A percentile compares a stretch with the other conserved stretches of the same genome.
These are phyloP conservation scores for Sporothrix brunneoviolacea DNA, from an alignment of 2,329 filamentous ascomycete species.

Conservation along the genomic window DNA sequence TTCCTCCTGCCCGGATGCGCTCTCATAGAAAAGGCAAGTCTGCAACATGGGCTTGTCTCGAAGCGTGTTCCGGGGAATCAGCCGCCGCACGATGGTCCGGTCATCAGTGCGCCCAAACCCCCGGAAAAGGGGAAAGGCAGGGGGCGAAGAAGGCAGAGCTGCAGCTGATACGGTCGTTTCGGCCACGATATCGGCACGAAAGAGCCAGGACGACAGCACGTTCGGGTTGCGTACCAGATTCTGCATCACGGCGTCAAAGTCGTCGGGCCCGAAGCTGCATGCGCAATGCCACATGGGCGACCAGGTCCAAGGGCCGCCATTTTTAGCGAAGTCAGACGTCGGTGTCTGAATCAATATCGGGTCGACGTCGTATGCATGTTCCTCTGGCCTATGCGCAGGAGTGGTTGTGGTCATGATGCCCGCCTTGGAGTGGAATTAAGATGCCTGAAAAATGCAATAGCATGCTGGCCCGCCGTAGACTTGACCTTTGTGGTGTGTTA, in stretches of 20 bases:
- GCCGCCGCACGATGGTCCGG: conserved; percentile 63
- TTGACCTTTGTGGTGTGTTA: too few species aligned
- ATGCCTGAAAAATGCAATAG: too few species aligned
- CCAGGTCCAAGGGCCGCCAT: conserved; percentile 33
- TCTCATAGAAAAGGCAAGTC: conserved; percentile 67
- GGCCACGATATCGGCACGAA: conserved; percentile 68
- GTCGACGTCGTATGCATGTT: conserved; percentile 13
- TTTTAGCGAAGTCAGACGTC: neutral
- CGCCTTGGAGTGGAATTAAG: neutral
- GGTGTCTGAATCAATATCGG: conserved; percentile 13
- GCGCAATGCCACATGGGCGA: conserved; percentile 46
- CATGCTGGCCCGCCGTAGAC: too few species aligned
- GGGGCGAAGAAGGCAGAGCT: neutral
- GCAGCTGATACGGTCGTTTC: conserved; percentile 31
- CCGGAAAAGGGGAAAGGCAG: conserved; percentile 18
- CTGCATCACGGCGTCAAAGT: conserved; percentile 62
- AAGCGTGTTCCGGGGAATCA: conserved; percentile 76
- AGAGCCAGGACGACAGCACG: conserved; percentile 69
- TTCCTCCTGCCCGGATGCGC: neutral
- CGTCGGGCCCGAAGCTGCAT: conserved; percentile 56
- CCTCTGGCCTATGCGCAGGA: conserved; percentile 4
- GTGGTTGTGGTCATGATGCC: neutral
- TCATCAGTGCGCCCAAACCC: conserved; percentile 32
- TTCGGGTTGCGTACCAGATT: conserved; percentile 76
- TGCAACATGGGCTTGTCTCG: conserved; percentile 72